Base-by-base conservation (phyloP, 2,329 filamentous ascomycete genomes). In the Neurospora crassa region DNA sequence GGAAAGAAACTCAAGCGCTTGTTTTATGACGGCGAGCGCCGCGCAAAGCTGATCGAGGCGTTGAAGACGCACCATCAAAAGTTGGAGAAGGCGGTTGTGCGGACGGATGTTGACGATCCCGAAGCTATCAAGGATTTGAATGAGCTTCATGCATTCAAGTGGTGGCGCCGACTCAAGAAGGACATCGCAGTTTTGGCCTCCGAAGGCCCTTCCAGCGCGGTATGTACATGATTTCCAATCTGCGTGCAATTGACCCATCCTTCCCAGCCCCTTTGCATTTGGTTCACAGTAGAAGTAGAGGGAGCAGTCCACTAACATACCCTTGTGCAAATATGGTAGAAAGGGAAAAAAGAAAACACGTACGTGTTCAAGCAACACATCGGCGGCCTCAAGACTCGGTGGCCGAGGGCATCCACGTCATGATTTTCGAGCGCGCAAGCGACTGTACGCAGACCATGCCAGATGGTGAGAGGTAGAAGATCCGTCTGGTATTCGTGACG, bases 241-340 rank as follows among this genome's bases (percentile, higher is more conserved):
- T 43, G 6, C 41, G 0, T 3, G 41, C 41, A 45, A 2, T 7
- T 1, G 11, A n/a, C 8, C 7, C 8, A 18, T 1, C 7, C 4
- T 47, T 6, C 43, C 10, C n/a, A 47, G 10, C 43, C 43, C 45
- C 11, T 1, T 20, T 6, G 14, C 10, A 47, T 24, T 47, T 11
- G 1, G 10, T 7, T 12, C 11, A 2, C 11, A 2, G 4, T 12
- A 11, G 11, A 12, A 1, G 0, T 29, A 20, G 1, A 47, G 8
- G 43, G n/a, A 47, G 1, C 4, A 20, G 43, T 20, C n/a, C 3
- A 11, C 45, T 24, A 47, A 24, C 5, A 14, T 47, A 5, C 1
- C 5, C 11, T 1, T 6, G 11, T 14, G 3, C 45, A 47, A 47
- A 7, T 11, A 0, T 2, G 11, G 2, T 47, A 47, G 11, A 0